Percentiles rank a stretch among this genome's conserved stretches.
Conservation (phyloP, 2,329 filamentous ascomycete genomes). For the Aspergillus melleus region DNA sequence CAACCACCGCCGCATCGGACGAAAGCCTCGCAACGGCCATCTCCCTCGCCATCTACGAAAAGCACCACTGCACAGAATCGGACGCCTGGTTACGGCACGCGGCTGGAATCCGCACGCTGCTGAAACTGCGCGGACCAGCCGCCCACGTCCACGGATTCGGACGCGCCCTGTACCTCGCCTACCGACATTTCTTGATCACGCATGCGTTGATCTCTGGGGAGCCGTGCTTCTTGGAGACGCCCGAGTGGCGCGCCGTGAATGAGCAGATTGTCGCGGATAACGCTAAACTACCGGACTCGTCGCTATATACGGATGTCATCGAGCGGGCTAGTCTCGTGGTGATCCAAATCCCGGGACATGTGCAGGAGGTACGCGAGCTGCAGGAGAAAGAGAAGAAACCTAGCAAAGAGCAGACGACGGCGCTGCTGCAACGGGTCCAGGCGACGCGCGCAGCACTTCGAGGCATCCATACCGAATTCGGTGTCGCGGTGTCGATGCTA, state of each 20-base stretch:
- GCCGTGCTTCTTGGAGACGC: conserved; percentile 36
- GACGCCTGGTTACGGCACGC: conserved; percentile 40
- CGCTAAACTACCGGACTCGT: conserved; percentile 28
- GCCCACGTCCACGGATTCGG: conserved; percentile 36
- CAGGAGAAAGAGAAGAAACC: conserved; percentile 8
- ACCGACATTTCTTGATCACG: conserved; percentile 37
- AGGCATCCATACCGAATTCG: conserved; percentile 27
- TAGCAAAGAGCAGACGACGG: conserved; percentile 5
- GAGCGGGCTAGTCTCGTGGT: conserved; percentile 31
- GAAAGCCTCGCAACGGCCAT: conserved; percentile 37
- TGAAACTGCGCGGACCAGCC: conserved; percentile 34
- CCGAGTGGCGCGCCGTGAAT: conserved; percentile 36
- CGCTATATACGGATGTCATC: conserved; percentile 30
- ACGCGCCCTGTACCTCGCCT: conserved; percentile 35
- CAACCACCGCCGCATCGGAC: conserved; percentile 30
- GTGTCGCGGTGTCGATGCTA: conserved; percentile 23
- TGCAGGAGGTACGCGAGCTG: conserved; percentile 22
- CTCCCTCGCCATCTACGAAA: conserved; percentile 38
- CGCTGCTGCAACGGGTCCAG: conserved; percentile 19
- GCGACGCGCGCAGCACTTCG: conserved; percentile 23
- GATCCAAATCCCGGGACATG: conserved; percentile 28
- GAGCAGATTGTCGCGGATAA: conserved; percentile 28
- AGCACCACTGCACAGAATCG: conserved; percentile 37
- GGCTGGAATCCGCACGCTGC: conserved; percentile 34
- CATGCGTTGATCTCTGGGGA: conserved; percentile 34